Evolutionary conservation across 345 rosid genomes (phyloP).

Genomic region (Arabis alpina): DNA sequence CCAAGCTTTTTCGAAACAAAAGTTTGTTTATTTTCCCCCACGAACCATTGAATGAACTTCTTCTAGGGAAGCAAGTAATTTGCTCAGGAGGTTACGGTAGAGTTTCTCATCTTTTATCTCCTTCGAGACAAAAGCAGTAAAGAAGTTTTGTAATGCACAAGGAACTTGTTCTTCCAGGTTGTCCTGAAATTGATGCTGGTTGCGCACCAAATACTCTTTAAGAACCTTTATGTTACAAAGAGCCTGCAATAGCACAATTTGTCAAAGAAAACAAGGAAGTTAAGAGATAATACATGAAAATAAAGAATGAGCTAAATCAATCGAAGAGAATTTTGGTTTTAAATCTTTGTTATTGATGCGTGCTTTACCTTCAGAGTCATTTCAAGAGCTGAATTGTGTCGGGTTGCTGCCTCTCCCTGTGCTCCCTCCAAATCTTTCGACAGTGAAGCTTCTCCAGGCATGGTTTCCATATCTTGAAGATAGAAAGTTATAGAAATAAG

Average conservation of each 20-base stretch:
- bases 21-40: background rate
- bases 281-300: background rate
- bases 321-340: background rate
- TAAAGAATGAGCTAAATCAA: slow-evolving; percentile 1
- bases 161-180: slow-evolving; percentile 20
- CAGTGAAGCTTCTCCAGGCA: background rate
- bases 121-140: slow-evolving; percentile 13
- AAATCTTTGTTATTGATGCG: background rate
- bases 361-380: slow-evolving; percentile 29
- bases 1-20: background rate
- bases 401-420: background rate
- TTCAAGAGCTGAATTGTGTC: slow-evolving; percentile 22
- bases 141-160: slow-evolving; percentile 12
- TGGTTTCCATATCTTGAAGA: background rate
- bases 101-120: slow-evolving; percentile 17
- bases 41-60: slow-evolving; percentile 23
- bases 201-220: slow-evolving; percentile 22
- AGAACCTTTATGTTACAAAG: slow-evolving; percentile 20
- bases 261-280: background rate
- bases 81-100: slow-evolving; percentile 19
- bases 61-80: slow-evolving; percentile 29
- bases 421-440: background rate
- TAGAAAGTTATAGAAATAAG: too few species aligned
- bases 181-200: background rate
- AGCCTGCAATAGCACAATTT: slow-evolving; percentile 9